A percentile compares a stretch with the other conserved stretches of the same genome.
phyloP scores from a whole-genome alignment of 1,139 yeast species.

The Geotrichum candidum region DNA sequence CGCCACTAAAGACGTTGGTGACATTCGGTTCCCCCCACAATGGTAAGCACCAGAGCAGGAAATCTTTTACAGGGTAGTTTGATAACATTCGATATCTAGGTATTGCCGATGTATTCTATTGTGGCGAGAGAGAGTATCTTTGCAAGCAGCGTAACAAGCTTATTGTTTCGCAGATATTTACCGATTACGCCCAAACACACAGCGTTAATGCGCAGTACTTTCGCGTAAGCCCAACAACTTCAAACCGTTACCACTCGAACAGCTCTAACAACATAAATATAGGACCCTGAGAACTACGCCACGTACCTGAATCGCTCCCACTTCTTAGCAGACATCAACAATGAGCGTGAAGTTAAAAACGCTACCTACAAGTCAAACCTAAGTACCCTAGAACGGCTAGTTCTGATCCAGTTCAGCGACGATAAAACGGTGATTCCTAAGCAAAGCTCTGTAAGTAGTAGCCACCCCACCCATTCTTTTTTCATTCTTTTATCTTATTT shows the following conservation, averaged over 20 bases:
- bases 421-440: conserved; percentile 70
- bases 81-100: conserved; percentile 18
- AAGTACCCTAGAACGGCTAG: conserved; percentile 44
- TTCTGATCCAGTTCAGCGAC: conserved; percentile 52
- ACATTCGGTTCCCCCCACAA: conserved; percentile 82
- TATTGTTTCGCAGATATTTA: conserved; percentile 59
- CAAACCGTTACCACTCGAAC: neutral
- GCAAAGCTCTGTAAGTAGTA: conserved; percentile 49
- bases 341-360: conserved; percentile 43
- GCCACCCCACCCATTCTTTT: neutral
- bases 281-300: conserved; percentile 39
- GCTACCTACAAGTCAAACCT: conserved; percentile 43
- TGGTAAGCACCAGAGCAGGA: conserved; percentile 37
- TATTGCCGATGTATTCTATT: conserved; percentile 60
- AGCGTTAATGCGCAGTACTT: conserved; percentile 73
- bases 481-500: neutral
- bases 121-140: conserved; percentile 53
- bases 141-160: conserved; percentile 53
- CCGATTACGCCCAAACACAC: conserved; percentile 48
- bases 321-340: conserved; percentile 61
- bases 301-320: conserved; percentile 46
- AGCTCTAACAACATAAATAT: conserved; percentile 1
- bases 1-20: conserved; percentile 49
- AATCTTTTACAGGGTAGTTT: neutral
- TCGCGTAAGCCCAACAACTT: conserved; percentile 33